phyloP scores from a whole-genome alignment of 1,284 basidiomycete genomes.

The Malassezia yamatoensis region DNA sequence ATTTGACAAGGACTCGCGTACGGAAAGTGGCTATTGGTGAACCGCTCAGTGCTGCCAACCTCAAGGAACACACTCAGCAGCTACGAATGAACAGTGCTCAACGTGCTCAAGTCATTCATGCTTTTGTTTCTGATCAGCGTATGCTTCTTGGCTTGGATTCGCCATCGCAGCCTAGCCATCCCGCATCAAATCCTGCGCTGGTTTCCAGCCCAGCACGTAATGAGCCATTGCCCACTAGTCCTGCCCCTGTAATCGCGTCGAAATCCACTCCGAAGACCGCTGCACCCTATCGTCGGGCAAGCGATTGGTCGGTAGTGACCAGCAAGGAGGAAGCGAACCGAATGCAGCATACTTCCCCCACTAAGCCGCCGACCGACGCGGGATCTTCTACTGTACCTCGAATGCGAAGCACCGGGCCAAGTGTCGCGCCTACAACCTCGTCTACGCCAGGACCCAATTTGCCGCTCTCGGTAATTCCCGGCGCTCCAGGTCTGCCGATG shows the following conservation, averaged over 20 bases:
- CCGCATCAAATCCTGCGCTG: slow-evolving; percentile 46
- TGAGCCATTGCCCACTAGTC: slow-evolving; percentile 18
- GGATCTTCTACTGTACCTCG: background rate
- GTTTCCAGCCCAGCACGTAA: slow-evolving; percentile 23
- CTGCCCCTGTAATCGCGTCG: background rate
- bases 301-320: background rate
- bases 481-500: background rate
- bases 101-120: background rate
- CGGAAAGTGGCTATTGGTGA: slow-evolving; percentile 50
- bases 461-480: slow-evolving; percentile 12
- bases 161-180: slow-evolving; percentile 20
- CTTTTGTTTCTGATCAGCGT: slow-evolving; percentile 9
- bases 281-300: background rate
- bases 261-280: background rate
- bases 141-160: slow-evolving; percentile 23
- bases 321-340: background rate
- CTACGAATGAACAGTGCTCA: slow-evolving; percentile 52
- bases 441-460: slow-evolving; percentile 15
- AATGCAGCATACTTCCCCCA: background rate
- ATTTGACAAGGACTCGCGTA: slow-evolving; percentile 55
- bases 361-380: background rate
- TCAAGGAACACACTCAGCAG: slow-evolving; percentile 77
- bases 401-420: background rate
- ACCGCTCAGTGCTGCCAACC: slow-evolving; percentile 48
- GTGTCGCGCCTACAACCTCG: background rate